A percentile compares a stretch with the other conserved stretches of the same genome.
These are phyloP conservation scores for Suillus luteus DNA, from an alignment of 768 basidiomycete genomes.

Conservation along the genomic window DNA sequence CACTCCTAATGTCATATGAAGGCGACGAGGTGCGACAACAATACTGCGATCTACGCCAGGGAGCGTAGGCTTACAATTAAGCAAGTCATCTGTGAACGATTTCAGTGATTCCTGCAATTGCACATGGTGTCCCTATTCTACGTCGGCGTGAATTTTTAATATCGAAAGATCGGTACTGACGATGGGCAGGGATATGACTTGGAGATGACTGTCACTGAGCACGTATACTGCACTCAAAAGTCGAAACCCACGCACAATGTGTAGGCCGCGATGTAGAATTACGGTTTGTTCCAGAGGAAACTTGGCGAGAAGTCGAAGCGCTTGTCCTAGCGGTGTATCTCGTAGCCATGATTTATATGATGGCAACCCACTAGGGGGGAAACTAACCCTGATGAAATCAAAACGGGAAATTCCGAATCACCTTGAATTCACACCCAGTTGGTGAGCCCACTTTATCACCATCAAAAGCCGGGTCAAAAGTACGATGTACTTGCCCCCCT, in stretches of 20 bases:
- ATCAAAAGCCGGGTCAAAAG: not conserved
- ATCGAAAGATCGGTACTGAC: constrained; percentile 33
- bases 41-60: constrained; percentile 63
- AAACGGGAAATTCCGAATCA: not conserved
- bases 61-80: constrained; percentile 27
- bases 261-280: constrained; percentile 21
- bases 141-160: constrained; percentile 15
- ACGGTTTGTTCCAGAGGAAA: constrained; percentile 10
- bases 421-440: not conserved
- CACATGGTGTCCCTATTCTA: constrained; percentile 42
- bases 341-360: constrained; percentile 2
- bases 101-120: constrained; percentile 38
- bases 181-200: constrained; percentile 36
- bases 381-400: not conserved
- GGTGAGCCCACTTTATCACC: not conserved
- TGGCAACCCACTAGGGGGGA: not conserved
- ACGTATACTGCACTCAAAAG: not conserved
- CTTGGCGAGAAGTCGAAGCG: not conserved
- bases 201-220: not conserved
- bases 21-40: constrained; percentile 53
- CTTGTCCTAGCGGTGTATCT: not conserved
- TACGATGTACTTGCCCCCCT: not conserved
- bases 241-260: constrained; percentile 26
- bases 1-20: constrained; percentile 77
- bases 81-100: constrained; percentile 36